Conservation (phyloP, 192 early-diverging fungal genomes). For the Pilobolus umbonatus region DNA sequence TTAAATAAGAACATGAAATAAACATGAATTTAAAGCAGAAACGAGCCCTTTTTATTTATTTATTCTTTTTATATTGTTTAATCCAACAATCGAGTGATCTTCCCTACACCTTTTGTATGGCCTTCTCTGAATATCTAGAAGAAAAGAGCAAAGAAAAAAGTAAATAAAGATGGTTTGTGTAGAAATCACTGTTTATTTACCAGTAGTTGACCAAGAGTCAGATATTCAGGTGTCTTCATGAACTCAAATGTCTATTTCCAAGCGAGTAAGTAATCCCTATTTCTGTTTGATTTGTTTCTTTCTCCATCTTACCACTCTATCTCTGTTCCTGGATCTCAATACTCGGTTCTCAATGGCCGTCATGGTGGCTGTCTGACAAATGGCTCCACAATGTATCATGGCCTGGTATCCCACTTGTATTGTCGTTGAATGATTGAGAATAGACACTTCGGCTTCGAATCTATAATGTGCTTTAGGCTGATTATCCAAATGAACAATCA, state of each 20-base stretch:
- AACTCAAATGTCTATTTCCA: slow-evolving; percentile 56
- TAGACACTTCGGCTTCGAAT: slow-evolving; percentile 91
- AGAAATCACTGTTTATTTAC: slow-evolving; percentile 25
- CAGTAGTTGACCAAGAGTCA: slow-evolving; percentile 53
- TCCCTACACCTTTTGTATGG: slow-evolving; percentile 88
- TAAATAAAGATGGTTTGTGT: slow-evolving; percentile 29
- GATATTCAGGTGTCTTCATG: slow-evolving; percentile 69
- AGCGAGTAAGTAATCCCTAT: slow-evolving; percentile 18
- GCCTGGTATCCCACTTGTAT: slow-evolving; percentile 90
- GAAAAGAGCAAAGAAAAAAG: background rate
- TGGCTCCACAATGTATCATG: slow-evolving; percentile 88
- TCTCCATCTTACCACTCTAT: slow-evolving; percentile 48
- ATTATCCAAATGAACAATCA: slow-evolving; percentile 50
- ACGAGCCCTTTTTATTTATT: too few species aligned
- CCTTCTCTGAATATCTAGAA: slow-evolving; percentile 68
- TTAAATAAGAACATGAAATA: too few species aligned
- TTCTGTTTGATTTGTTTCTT: background rate
- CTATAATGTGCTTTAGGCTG: slow-evolving; percentile 54
- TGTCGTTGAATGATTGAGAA: slow-evolving; percentile 88
- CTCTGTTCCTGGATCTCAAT: slow-evolving; percentile 84
- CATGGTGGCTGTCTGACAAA: slow-evolving; percentile 83
- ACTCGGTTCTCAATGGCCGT: slow-evolving; percentile 64
- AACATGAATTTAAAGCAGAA: too few species aligned
- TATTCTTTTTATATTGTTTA: slow-evolving; percentile 13
- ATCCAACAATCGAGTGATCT: slow-evolving; percentile 55